Conservation (phyloP, 2,329 filamentous ascomycete genomes). For the Samsoniella hepiali region DNA sequence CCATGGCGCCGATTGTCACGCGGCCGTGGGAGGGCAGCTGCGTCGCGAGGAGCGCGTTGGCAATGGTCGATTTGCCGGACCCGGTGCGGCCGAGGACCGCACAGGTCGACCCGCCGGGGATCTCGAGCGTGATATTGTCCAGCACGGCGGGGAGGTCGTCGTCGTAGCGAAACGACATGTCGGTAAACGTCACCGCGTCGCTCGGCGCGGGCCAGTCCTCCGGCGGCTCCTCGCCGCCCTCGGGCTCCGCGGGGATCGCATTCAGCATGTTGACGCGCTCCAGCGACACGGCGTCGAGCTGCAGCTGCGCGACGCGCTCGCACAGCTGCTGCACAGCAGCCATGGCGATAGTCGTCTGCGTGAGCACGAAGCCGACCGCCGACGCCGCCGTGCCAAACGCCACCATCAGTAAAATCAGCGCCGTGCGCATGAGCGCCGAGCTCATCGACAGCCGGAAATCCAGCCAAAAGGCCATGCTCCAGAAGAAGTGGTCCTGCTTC, state of each 20-base stretch:
- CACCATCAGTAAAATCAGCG: constrained; percentile 70
- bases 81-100: constrained; percentile 78
- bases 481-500: constrained; percentile 95
- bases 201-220: constrained; percentile 71
- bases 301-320: constrained; percentile 75
- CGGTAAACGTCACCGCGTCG: constrained; percentile 71
- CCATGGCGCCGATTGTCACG: constrained; percentile 53
- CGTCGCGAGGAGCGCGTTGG: constrained; percentile 56
- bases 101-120: constrained; percentile 62
- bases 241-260: constrained; percentile 71
- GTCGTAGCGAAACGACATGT: constrained; percentile 77
- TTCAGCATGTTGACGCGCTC: constrained; percentile 82
- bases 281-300: constrained; percentile 89
- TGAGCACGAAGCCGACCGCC: constrained; percentile 78
- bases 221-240: constrained; percentile 65
- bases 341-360: constrained; percentile 42
- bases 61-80: constrained; percentile 80
- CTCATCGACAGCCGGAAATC: constrained; percentile 64
- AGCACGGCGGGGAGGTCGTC: constrained; percentile 73
- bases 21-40: constrained; percentile 48
- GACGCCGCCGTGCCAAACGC: constrained; percentile 73
- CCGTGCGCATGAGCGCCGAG: constrained; percentile 70
- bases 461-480: constrained; percentile 83
- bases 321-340: constrained; percentile 55
- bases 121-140: constrained; percentile 63